These are phyloP conservation scores for Tetrahymena malaccensis DNA, from an alignment of 73 alveolate genomes.

Conservation along the genomic window DNA sequence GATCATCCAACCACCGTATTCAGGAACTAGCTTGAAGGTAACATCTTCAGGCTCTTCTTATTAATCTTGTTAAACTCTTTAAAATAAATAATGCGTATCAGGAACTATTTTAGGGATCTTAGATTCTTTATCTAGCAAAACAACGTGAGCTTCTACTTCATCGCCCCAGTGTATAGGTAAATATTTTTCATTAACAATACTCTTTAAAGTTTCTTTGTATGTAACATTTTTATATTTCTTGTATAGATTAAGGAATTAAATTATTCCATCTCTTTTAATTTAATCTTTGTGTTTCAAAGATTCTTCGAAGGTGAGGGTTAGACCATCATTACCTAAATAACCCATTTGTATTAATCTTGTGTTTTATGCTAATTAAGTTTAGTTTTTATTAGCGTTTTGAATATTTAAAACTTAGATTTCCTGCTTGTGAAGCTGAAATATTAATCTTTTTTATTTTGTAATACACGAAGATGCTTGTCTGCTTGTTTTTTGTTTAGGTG, in stretches of 20 bases:
- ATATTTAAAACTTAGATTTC: not conserved
- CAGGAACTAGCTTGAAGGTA: constrained; percentile 43
- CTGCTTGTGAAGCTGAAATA: not conserved
- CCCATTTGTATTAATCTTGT: constrained; percentile 3
- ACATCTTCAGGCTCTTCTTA: constrained; percentile 11
- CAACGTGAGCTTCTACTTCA: constrained; percentile 60
- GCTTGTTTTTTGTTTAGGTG: not conserved
- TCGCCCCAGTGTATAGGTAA: constrained; percentile 73
- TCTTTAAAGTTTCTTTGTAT: not conserved
- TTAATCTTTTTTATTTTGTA: too few relatives aligned
- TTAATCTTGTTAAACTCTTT: not conserved
- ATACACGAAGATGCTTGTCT: too few relatives aligned
- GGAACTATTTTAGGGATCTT: constrained; percentile 16
- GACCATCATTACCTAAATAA: constrained; percentile 15
- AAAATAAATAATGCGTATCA: constrained; percentile 6
- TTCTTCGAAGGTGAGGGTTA: constrained; percentile 28
- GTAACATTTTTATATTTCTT: constrained; percentile 7
- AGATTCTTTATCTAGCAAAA: constrained; percentile 13
- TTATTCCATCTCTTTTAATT: constrained; percentile 55
- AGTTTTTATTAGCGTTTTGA: not conserved
- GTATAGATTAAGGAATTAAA: constrained; percentile 51
- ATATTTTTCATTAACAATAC: constrained; percentile 20
- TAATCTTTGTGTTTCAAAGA: constrained; percentile 25
- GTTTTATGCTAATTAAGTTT: not conserved
- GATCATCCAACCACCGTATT: constrained; percentile 81